Evolutionary conservation across 2,329 filamentous ascomycete genomes (phyloP).

Genomic region (Cladosporium colombiae): DNA sequence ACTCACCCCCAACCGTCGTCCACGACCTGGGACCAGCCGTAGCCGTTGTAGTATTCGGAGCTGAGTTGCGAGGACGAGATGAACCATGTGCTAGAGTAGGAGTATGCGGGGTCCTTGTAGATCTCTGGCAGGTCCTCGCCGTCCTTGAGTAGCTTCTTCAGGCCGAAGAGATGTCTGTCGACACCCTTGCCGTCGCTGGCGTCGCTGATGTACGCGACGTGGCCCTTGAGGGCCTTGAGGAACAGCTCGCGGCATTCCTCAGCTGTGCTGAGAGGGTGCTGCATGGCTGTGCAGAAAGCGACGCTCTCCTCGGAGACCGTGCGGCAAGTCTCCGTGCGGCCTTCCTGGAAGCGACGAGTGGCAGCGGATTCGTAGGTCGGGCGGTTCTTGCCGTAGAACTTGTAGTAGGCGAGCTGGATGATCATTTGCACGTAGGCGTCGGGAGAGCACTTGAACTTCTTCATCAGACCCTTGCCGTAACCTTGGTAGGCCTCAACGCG

Average conservation of each 20-base stretch:
- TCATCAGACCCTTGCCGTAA: constrained; percentile 97
- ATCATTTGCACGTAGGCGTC: constrained; percentile 98
- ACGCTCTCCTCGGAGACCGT: constrained; percentile 87
- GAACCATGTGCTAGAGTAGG: constrained; percentile 86
- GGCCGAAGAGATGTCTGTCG: constrained; percentile 93
- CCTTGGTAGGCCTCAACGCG: constrained; percentile 93
- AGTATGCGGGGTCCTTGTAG: constrained; percentile 82
- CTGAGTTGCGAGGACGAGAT: constrained; percentile 86
- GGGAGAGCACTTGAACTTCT: constrained; percentile 98
- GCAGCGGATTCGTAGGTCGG: constrained; percentile 97
- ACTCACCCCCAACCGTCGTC: constrained; percentile 81
- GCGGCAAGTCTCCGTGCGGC: constrained; percentile 94
- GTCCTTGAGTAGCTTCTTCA: constrained; percentile 83
- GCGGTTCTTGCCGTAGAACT: constrained; percentile 98
- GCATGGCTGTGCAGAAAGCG: constrained; percentile 86
- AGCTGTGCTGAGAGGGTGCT: constrained; percentile 64
- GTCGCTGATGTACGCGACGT: constrained; percentile 86
- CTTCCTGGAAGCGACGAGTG: constrained; percentile 91
- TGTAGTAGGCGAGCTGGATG: constrained; percentile 96
- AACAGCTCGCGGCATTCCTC: constrained; percentile 72
- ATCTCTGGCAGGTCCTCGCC: constrained; percentile 80
- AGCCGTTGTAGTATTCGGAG: constrained; percentile 97
- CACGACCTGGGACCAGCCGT: constrained; percentile 97
- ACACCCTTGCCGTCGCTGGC: constrained; percentile 92
- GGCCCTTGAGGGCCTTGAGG: constrained; percentile 75